These are phyloP conservation scores for Fusarium sp. DNA, from an alignment of 2,329 filamentous ascomycete species.

Conservation along the genomic window DNA sequence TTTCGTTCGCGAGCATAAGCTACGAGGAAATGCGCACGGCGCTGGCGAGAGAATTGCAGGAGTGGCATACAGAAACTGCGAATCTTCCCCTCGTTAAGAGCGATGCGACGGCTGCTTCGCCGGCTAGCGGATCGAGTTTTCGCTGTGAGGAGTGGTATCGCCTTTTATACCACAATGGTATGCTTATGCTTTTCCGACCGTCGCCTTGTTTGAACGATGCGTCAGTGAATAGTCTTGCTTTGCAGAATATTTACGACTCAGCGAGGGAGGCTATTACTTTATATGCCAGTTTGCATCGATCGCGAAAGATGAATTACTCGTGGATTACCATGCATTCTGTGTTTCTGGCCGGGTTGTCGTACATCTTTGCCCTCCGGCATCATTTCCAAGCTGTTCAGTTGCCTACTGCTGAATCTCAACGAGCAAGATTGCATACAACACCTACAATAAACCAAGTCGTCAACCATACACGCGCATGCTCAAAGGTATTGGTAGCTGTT, in stretches of 20 bases:
- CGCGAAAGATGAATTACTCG: constrained; percentile 60
- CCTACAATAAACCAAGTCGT: constrained; percentile 58
- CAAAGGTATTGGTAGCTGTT: constrained; percentile 59
- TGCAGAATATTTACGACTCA: constrained; percentile 56
- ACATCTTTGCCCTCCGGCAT: constrained; percentile 57
- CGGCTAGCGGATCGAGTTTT: constrained; percentile 54
- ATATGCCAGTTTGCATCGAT: constrained; percentile 59
- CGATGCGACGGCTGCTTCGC: constrained; percentile 31
- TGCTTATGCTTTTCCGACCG: constrained; percentile 58
- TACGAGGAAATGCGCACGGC: constrained; percentile 34
- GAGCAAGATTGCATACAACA: constrained; percentile 45
- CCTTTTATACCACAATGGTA: constrained; percentile 57
- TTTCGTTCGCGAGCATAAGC: constrained; percentile 7
- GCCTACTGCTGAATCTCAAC: background rate
- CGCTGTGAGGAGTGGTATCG: constrained; percentile 58
- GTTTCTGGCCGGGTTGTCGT: constrained; percentile 60
- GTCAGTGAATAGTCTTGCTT: constrained; percentile 40
- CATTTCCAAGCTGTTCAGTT: constrained; percentile 53
- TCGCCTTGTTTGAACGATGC: constrained; percentile 52
- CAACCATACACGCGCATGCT: constrained; percentile 57
- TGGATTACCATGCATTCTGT: constrained; percentile 63
- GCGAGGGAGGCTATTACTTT: constrained; percentile 56
- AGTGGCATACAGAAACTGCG: constrained; percentile 49
- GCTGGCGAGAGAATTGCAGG: constrained; percentile 49
- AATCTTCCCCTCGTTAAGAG: constrained; percentile 47